Evolutionary conservation across 768 basidiomycete species (phyloP).

Genomic region (Termitomyces sp.): DNA sequence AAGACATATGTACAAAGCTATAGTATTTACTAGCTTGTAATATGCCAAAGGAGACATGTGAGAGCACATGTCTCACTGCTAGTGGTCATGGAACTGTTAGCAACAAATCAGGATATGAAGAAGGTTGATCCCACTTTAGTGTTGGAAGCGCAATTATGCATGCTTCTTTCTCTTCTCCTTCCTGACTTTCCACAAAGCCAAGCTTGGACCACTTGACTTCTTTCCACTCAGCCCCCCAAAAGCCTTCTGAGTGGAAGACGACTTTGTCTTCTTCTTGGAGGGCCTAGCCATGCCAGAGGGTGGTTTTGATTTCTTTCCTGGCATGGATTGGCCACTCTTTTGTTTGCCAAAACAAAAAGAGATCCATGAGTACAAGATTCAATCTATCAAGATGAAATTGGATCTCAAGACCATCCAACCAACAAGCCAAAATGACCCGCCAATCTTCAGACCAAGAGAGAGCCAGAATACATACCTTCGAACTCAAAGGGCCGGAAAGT

Average conservation of each 20-base stretch:
- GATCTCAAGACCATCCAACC: too few species aligned
- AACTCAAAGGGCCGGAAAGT: background rate
- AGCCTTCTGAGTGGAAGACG: too few species aligned
- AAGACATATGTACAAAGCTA: background rate
- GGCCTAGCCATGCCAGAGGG: too few species aligned
- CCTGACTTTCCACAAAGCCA: background rate
- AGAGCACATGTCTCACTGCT: background rate
- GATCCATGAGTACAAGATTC: too few species aligned
- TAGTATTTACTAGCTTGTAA: too few species aligned
- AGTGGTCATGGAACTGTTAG: background rate
- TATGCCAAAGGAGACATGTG: too few species aligned
- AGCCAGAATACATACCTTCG: background rate
- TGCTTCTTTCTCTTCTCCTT: background rate
- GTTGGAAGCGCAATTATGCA: background rate
- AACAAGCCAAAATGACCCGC: background rate
- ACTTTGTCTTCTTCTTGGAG: too few species aligned
- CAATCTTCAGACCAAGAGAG: background rate
- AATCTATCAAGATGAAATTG: too few species aligned
- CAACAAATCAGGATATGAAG: background rate
- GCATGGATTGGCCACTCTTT: too few species aligned
- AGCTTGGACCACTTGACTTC: background rate
- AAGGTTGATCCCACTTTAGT: background rate
- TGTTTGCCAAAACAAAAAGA: too few species aligned
- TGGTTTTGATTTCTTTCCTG: too few species aligned
- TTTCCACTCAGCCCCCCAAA: too few species aligned